A percentile compares a stretch with the other conserved stretches of the same genome.
phyloP scores from a whole-genome alignment of 75 land plant genomes.

The Azolla pinnata region DNA sequence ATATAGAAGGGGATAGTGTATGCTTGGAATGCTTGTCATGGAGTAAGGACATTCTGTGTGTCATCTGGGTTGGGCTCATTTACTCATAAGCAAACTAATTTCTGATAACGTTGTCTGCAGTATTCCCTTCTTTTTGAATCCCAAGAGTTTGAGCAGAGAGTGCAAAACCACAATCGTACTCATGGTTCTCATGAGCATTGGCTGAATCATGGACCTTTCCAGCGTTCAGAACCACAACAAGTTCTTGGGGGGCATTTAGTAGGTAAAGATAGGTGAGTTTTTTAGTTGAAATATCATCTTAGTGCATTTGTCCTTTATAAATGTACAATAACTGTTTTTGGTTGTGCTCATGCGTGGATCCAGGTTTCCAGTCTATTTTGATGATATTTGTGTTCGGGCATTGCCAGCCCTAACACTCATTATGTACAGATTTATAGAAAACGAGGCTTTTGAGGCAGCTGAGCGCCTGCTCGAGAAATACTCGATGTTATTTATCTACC shows the following conservation, averaged over 20 bases:
- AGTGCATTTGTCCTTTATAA: background rate
- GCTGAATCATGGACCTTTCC: constrained; percentile 55
- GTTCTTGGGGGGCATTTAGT: constrained; percentile 88
- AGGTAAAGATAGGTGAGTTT: constrained; percentile 72
- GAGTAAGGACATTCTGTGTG: no score
- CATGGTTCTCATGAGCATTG: constrained; percentile 77
- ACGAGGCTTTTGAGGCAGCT: constrained; percentile 83
- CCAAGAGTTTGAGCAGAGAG: constrained; percentile 78
- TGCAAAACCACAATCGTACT: constrained; percentile 38
- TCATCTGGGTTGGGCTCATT: no score
- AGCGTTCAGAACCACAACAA: constrained; percentile 68
- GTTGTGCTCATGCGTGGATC: no score
- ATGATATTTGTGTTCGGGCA: constrained; percentile 78
- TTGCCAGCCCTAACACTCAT: constrained; percentile 86
- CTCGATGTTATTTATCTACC: constrained; percentile 46
- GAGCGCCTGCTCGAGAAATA: constrained; percentile 66
- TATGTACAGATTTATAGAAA: constrained; percentile 84
- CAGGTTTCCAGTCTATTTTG: constrained; percentile 91
- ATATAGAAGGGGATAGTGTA: no score
- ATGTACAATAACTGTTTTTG: constrained; percentile 10
- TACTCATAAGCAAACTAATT: no score
- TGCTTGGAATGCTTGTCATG: no score
- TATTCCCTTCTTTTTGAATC: constrained; percentile 62
- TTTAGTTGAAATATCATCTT: background rate
- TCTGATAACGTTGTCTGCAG: constrained; percentile 24